Base-by-base conservation (phyloP, 2,329 filamentous ascomycete genomes). In the Xylariaceae sp. region DNA sequence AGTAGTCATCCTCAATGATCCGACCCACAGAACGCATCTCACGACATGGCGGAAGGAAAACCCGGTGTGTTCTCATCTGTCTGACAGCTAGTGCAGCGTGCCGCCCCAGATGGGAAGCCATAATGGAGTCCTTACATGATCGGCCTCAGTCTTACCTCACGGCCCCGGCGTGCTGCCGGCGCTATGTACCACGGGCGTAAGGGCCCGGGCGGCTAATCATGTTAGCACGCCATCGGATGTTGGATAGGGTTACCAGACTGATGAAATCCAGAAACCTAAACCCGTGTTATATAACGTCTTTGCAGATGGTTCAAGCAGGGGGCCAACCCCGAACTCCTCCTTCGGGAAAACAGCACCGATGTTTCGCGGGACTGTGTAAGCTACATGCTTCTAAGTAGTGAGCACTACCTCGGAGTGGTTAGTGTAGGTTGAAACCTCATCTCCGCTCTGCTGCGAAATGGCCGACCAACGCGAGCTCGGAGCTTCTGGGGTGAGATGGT, bases 341-440 rank as follows among this genome's bases (percentile, higher is more conserved):
- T 50, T 56, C 40, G 13, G 51, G 51, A 44, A 54, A 48, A 19
- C 15, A 37, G 43, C 32, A 32, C 54, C 47, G 51, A 54, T 46
- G 32, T 34, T 34, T 3, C 32, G 32, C 26, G 26, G 26, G 8
- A 26, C 26, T 4, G 26, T 26, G 26, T 26, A n/a, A n/a, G n/a
- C n/a, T n/a, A n/a, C n/a, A n/a, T n/a, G 5, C 26, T 26, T 26
- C 26, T n/a, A n/a, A n/a, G n/a, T n/a, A n/a, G 26, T 26, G 26
- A 26, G 8, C 8, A 26, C 26, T 26, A 47, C 39, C 47, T 50
- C 46, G 50, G 42, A 32, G 12, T 47, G 43, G 22, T 30, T 51
- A 44, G 41, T 47, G 30, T 42, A 2, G 37, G 39, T 26, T 26
- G 26, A 26, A 26, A 47, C 32, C 37, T 47, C 39, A 48, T 48